Percentiles rank a stretch among this genome's conserved stretches.
phyloP scores from a whole-genome alignment of 2,329 filamentous ascomycete genomes.

The Fusarium drepaniforme region DNA sequence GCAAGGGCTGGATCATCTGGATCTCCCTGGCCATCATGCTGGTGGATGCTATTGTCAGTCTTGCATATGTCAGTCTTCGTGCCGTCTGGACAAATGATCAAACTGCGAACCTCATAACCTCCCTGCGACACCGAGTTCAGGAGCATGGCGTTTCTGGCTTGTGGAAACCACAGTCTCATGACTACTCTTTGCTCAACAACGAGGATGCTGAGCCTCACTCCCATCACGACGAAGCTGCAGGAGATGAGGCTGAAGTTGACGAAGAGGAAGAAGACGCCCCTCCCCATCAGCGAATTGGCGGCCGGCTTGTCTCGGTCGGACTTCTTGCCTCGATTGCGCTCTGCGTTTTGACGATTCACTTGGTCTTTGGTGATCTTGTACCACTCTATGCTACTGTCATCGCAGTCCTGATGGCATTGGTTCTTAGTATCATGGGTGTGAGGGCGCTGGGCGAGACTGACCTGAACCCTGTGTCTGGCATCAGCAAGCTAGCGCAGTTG shows the following conservation, averaged over 20 bases:
- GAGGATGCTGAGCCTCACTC: conserved; percentile 14
- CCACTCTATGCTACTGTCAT: conserved; percentile 80
- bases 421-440: conserved; percentile 81
- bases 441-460: conserved; percentile 84
- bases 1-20: conserved; percentile 99
- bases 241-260: conserved; percentile 50
- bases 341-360: conserved; percentile 84
- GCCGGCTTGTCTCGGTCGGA: conserved; percentile 77
- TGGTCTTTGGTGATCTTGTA: conserved; percentile 86
- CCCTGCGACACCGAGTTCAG: conserved; percentile 25
- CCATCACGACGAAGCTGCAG: conserved; percentile 12
- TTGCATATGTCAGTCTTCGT: conserved; percentile 80
- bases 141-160: conserved; percentile 36
- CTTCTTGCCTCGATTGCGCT: conserved; percentile 81
- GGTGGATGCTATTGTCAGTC: conserved; percentile 88
- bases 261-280: conserved; percentile 82
- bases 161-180: conserved; percentile 32
- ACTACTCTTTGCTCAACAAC: conserved; percentile 41
- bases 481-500: conserved; percentile 95
- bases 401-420: conserved; percentile 86
- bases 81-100: conserved; percentile 58
- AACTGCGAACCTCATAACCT: background rate
- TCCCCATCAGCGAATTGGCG: conserved; percentile 82
- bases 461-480: conserved; percentile 95
- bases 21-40: conserved; percentile 96